Conservation (phyloP, 2,329 filamentous ascomycete genomes). For the Fusarium avenaceum region DNA sequence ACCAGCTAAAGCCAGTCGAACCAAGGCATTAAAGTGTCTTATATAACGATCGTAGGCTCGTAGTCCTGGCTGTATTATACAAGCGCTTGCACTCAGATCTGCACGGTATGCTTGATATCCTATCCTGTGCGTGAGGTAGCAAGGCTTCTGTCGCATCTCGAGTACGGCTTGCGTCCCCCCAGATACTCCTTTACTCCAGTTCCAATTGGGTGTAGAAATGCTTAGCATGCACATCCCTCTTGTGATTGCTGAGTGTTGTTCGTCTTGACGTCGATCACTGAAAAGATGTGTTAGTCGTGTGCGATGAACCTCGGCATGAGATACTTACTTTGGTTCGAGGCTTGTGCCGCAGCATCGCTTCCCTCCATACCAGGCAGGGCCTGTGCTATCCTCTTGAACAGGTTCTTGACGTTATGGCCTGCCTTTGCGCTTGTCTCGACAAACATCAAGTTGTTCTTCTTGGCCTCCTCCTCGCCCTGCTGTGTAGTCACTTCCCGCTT, state of each 20-base stretch:
- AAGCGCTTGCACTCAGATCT: constrained; percentile 51
- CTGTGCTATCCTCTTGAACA: constrained; percentile 98
- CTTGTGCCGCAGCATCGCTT: constrained; percentile 80
- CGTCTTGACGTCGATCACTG: constrained; percentile 95
- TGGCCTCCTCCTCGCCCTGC: constrained; percentile 97
- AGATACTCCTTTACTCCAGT: constrained; percentile 48
- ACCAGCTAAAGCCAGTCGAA: constrained; percentile 31
- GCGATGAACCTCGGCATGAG: neutral
- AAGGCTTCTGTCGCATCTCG: constrained; percentile 35
- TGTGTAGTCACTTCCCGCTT: constrained; percentile 97
- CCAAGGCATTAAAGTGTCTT: constrained; percentile 49
- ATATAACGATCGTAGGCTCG: constrained; percentile 54
- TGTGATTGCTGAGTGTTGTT: constrained; percentile 77
- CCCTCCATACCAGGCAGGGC: constrained; percentile 98
- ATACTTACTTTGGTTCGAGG: constrained; percentile 80
- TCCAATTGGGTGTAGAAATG: constrained; percentile 27
- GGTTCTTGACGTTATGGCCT: constrained; percentile 96
- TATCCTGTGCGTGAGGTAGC: constrained; percentile 42
- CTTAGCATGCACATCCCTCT: constrained; percentile 72
- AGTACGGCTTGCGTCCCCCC: constrained; percentile 41
- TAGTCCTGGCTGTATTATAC: constrained; percentile 54
- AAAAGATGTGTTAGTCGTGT: constrained; percentile 32
- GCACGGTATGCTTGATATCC: constrained; percentile 54
- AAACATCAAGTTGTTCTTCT: constrained; percentile 98
- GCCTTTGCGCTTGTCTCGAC: constrained; percentile 99